Evolutionary conservation across 768 basidiomycete genomes (phyloP).

Genomic region (Tremella yokohamensis): DNA sequence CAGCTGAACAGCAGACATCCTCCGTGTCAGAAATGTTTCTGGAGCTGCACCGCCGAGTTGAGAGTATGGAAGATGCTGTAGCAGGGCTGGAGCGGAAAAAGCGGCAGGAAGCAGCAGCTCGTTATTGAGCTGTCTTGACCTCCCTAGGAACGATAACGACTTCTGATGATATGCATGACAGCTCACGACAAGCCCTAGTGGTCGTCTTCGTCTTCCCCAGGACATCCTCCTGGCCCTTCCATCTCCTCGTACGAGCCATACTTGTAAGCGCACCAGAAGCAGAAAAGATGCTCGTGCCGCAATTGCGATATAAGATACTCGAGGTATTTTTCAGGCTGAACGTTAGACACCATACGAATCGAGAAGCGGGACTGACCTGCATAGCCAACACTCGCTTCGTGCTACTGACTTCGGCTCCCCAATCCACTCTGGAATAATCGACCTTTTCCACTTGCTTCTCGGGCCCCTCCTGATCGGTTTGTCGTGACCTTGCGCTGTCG

Average conservation of each 20-base stretch:
- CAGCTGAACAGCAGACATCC: slow-evolving; percentile 25
- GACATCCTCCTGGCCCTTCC: slow-evolving; percentile 49
- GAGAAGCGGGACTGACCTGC: slow-evolving; percentile 37
- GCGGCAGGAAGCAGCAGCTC: slow-evolving; percentile 23
- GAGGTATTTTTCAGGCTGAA: slow-evolving; percentile 38
- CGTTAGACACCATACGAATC: background rate
- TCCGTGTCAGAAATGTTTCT: slow-evolving; percentile 40
- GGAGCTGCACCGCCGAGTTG: slow-evolving; percentile 32
- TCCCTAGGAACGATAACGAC: slow-evolving; percentile 1
- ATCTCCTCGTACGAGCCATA: slow-evolving; percentile 45
- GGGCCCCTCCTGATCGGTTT: background rate
- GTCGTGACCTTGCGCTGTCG: slow-evolving; percentile 4
- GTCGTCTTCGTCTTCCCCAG: slow-evolving; percentile 49
- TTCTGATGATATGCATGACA: background rate
- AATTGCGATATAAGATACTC: slow-evolving; percentile 41
- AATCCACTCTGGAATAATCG: slow-evolving; percentile 29
- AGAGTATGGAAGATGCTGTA: slow-evolving; percentile 35
- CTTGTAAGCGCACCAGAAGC: slow-evolving; percentile 48
- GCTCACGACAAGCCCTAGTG: slow-evolving; percentile 28
- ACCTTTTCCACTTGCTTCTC: slow-evolving; percentile 7
- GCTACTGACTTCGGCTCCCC: slow-evolving; percentile 35
- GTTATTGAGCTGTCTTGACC: slow-evolving; percentile 20
- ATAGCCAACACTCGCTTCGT: slow-evolving; percentile 43
- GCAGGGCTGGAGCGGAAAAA: slow-evolving; percentile 21
- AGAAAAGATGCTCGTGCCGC: slow-evolving; percentile 45